These are phyloP conservation scores for Termitomyces sp. DNA, from an alignment of 1,284 basidiomycete genomes.

Conservation along the genomic window DNA sequence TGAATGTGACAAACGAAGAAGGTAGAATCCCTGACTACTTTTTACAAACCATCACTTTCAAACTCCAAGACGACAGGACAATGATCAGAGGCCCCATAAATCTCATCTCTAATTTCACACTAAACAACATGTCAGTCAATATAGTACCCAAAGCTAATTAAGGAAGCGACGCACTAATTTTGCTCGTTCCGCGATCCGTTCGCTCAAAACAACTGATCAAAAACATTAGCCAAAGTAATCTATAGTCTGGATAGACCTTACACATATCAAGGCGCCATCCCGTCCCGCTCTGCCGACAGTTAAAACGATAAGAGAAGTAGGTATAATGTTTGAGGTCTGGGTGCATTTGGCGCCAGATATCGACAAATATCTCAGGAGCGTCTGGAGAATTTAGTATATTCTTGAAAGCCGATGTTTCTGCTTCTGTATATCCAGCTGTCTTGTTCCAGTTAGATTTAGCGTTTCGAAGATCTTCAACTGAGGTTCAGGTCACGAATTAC, in stretches of 20 bases:
- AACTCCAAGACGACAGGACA: constrained; percentile 77
- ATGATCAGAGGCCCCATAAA: constrained; percentile 84
- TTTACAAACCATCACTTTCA: constrained; percentile 22
- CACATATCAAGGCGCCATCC: constrained; percentile 88
- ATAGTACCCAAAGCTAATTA: background rate
- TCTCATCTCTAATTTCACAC: constrained; percentile 79
- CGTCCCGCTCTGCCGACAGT: constrained; percentile 74
- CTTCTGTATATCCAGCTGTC: constrained; percentile 74
- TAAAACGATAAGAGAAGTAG: constrained; percentile 83
- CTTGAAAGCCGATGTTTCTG: constrained; percentile 68
- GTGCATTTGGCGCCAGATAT: constrained; percentile 78
- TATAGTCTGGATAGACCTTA: constrained; percentile 34
- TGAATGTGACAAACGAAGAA: no score
- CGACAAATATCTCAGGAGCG: constrained; percentile 53
- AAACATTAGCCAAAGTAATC: background rate
- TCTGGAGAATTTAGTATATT: constrained; percentile 53
- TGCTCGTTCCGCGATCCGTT: constrained; percentile 56
- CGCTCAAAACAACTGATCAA: constrained; percentile 62
- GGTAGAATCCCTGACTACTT: background rate
- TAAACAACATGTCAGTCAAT: constrained; percentile 13
- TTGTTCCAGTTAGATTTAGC: constrained; percentile 75
- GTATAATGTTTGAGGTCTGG: constrained; percentile 70
- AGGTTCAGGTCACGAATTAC: background rate
- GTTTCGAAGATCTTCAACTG: constrained; percentile 54
- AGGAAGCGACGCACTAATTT: constrained; percentile 41